Evolutionary conservation across 177 flowering plant species (phyloP).

Genomic region (Tripterygium wilfordii): DNA sequence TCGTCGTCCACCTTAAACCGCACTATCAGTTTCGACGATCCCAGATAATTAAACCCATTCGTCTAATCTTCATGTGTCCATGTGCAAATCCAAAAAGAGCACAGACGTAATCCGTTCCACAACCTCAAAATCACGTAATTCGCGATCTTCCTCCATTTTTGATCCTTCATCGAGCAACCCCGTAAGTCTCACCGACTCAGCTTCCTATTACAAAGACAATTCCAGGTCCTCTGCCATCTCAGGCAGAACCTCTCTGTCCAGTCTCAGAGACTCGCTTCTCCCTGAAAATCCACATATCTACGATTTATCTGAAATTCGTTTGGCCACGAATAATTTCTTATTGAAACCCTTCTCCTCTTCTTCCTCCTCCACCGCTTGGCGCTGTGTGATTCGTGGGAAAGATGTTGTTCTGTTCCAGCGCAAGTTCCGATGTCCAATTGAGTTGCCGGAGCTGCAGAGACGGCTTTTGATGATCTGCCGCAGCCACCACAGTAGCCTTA

Average conservation of each 20-base stretch:
- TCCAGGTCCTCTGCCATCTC: slow-evolving; percentile 16
- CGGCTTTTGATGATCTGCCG: slow-evolving; percentile 39
- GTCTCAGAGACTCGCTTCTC: slow-evolving; percentile 23
- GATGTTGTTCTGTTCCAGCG: slow-evolving; percentile 55
- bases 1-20: too few relatives aligned
- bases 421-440: slow-evolving; percentile 34
- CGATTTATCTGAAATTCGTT: slow-evolving; percentile 35
- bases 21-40: too few relatives aligned
- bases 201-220: not conserved
- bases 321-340: slow-evolving; percentile 39
- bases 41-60: too few relatives aligned
- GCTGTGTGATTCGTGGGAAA: slow-evolving; percentile 35
- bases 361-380: slow-evolving; percentile 46
- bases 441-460: slow-evolving; percentile 23
- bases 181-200: too few relatives aligned
- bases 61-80: not conserved
- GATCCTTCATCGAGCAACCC: not conserved
- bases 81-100: slow-evolving; percentile 25
- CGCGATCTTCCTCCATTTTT: not conserved
- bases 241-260: slow-evolving; percentile 15
- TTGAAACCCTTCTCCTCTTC: slow-evolving; percentile 30
- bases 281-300: slow-evolving; percentile 42
- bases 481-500: slow-evolving; percentile 57
- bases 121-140: not conserved
- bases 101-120: slow-evolving; percentile 4